A percentile compares a stretch with the other conserved stretches of the same genome.
phyloP scores from a whole-genome alignment of 2,329 filamentous ascomycete species.

The Pseudocercospora pini-densiflorae region DNA sequence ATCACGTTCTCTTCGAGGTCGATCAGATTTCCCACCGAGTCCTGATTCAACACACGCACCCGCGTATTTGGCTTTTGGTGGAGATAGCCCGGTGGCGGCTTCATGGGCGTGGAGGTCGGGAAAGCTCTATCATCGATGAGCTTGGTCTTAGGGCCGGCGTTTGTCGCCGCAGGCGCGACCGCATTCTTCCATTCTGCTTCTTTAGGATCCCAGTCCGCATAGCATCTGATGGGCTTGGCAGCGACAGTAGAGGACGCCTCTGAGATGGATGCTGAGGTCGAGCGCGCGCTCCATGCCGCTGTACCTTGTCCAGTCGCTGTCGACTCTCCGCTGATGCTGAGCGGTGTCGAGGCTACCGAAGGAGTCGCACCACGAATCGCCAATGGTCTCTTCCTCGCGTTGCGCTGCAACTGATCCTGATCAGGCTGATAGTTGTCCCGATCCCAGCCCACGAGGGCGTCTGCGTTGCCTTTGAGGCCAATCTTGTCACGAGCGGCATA shows the following conservation, averaged over 20 bases:
- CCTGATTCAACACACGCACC: neutral
- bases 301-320: neutral
- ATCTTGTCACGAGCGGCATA: slow-evolving; percentile 22
- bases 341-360: neutral
- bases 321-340: neutral
- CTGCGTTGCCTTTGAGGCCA: slow-evolving; percentile 21
- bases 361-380: neutral
- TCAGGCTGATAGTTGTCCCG: neutral
- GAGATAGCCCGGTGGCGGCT: neutral
- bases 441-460: slow-evolving; percentile 19
- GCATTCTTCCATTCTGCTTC: slow-evolving; percentile 5
- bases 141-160: neutral
- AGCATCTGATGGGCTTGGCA: neutral
- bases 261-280: neutral
- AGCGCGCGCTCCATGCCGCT: neutral
- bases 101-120: neutral
- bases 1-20: neutral
- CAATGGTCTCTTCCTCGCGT: neutral
- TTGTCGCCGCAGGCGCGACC: neutral
- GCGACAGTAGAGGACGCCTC: neutral
- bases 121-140: neutral
- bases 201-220: neutral
- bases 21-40: neutral
- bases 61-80: neutral
- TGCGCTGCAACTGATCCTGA: neutral